phyloP scores from a whole-genome alignment of 345 rosid genomes.

The Camelina laxa region DNA sequence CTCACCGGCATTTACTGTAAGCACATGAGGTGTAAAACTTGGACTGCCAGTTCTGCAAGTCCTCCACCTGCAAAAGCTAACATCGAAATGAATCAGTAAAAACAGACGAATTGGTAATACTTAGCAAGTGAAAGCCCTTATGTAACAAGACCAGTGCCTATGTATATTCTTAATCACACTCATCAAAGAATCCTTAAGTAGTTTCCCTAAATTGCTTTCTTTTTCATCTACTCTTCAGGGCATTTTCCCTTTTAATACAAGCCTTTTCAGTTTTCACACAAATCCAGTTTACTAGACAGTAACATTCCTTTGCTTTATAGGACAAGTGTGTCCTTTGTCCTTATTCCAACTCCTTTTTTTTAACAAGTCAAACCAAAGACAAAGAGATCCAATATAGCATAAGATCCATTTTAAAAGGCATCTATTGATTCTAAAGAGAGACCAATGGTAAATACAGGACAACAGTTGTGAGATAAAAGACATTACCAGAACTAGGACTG shows the following conservation, averaged over 20 bases:
- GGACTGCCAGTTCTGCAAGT: conserved; percentile 63
- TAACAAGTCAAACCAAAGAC: conserved; percentile 28
- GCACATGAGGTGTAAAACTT: conserved; percentile 82
- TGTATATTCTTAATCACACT: not conserved
- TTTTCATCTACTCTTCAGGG: not conserved
- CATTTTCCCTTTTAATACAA: not conserved
- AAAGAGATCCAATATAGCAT: conserved; percentile 29
- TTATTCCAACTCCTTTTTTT: conserved; percentile 13
- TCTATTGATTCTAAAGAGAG: conserved; percentile 17
- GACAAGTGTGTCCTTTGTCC: conserved; percentile 28
- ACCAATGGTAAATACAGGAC: not conserved
- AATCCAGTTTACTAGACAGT: conserved; percentile 22
- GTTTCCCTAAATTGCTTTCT: not conserved
- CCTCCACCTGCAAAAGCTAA: conserved; percentile 52
- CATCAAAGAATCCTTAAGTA: conserved; percentile 3
- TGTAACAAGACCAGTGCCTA: not conserved
- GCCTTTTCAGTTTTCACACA: not conserved
- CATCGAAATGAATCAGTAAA: conserved; percentile 10
- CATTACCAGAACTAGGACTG: conserved; percentile 59
- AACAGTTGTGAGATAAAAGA: not conserved
- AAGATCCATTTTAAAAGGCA: conserved; percentile 21
- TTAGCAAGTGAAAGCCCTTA: conserved; percentile 10
- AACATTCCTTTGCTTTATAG: conserved; percentile 10
- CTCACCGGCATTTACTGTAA: conserved; percentile 91
- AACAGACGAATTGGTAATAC: not conserved